These are phyloP conservation scores for Penicillium sp. DNA, from an alignment of 2,329 filamentous ascomycete species.

Conservation along the genomic window DNA sequence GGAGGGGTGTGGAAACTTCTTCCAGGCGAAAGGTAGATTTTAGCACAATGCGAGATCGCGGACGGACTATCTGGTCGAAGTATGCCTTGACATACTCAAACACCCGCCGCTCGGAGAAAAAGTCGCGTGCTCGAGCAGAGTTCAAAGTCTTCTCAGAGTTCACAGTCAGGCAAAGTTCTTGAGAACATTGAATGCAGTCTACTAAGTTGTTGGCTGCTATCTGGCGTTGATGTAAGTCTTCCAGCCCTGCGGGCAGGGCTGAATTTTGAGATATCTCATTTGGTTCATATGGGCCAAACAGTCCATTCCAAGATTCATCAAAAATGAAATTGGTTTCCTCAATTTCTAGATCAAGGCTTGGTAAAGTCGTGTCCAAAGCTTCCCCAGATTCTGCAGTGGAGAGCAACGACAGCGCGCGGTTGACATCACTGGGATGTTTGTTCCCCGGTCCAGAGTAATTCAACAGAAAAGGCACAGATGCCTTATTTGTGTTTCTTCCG, in stretches of 20 bases:
- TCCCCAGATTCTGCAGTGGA: constrained; percentile 1
- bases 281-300: neutral
- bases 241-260: neutral
- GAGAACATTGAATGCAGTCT: neutral
- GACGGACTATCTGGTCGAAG: constrained; percentile 16
- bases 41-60: constrained; percentile 17
- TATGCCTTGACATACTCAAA: constrained; percentile 12
- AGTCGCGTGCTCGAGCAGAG: neutral
- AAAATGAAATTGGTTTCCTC: neutral
- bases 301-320: constrained; percentile 12
- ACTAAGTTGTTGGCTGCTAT: neutral
- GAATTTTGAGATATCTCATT: neutral
- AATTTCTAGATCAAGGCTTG: constrained; percentile 4
- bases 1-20: neutral
- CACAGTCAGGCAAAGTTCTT: neutral
- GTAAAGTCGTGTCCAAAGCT: constrained; percentile 2
- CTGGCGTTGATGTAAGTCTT: neutral
- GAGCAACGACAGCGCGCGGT: constrained; percentile 12
- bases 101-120: constrained; percentile 10
- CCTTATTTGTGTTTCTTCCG: neutral
- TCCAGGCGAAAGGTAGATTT: constrained; percentile 13
- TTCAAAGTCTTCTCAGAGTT: neutral
- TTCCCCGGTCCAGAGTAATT: constrained; percentile 14
- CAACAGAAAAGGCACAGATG: constrained; percentile 14
- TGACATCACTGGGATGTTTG: constrained; percentile 11